Evolutionary conservation across 345 rosid species (phyloP), one percentile per base, ranked within the genome.

Genomic region (Acer campestre): DNA sequence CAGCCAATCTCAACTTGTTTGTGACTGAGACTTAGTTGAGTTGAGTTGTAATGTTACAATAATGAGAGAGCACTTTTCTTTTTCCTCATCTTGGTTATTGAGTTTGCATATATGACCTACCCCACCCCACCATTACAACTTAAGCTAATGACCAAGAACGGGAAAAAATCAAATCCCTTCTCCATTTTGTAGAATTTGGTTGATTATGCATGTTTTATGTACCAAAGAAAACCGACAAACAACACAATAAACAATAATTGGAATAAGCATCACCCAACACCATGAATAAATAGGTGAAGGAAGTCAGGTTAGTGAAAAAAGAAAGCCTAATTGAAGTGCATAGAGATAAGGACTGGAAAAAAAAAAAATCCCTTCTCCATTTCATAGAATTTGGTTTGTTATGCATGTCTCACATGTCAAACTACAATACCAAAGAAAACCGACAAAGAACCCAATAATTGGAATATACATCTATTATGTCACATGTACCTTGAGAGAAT

Each of bases 331-430:
- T 56, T 18, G 20, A 49, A 69, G n/a, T 7, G 13, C 35, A n/a
- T 12, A 42, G 53, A 68, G 27, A 10, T 10, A 44, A 68, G 7
- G 58, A 23, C 38, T 13, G 2, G 3, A 1, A 14, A 49, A 18
- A 56, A 25, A 25, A 56, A 22, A 56, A 56, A 55, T 71, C 23
- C 46, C 44, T 62, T 74, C 29, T 74, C 46, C 69, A n/a, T 46
- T 63, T 58, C 48, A 48, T 42, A 23, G 40, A 61, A 18, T 23
- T 46, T 63, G 14, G 61, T 11, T 62, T 25, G 29, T 74, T 3
- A 42, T 59, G 38, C 75, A 40, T 71, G 67, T 73, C 61, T 22
- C n/a, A 56, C 38, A 63, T 29, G 56, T 70, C 61, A 80, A 38
- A 75, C 71, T 44, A 53, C 42, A 69, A 44, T 10, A 55, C 38